Evolutionary conservation across 371 early-diverging fungal genomes (phyloP), one percentile per base, ranked within the genome.

Genomic region (Syncephalastrum sp.): DNA sequence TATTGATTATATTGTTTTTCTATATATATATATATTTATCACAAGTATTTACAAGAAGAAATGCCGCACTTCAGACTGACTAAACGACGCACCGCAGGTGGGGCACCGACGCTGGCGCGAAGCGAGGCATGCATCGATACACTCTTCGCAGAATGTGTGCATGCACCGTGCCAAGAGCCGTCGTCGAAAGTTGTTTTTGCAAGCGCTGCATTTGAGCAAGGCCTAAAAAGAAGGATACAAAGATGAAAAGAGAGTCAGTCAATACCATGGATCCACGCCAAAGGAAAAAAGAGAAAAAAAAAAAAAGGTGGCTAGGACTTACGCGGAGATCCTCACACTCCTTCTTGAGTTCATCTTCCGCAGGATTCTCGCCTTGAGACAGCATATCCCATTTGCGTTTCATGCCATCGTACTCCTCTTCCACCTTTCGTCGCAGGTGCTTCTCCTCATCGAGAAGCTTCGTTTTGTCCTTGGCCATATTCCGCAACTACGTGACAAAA

Each of bases 31-130:
- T 33, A 10, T 33, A 4, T 29, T 29, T 29, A 29, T 33, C 38
- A 33, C 38, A 33, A 33, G 38, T 33, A 33, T 33, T 67, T 84
- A 97, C 63, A 96, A 73, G 63, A 83, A 99, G 43, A 99, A 87
- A 64, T 86, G 89, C 61, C 86, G 84, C 17, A 99, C 90, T 75
- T 99, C 99, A 55, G 86, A 87, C 25, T 82, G 74, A 16, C 91
- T 90, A 82, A 99, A 99, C 14, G 90, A 76, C 63, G 90, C 88
- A 27, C 91, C 91, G 74, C 99, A 99, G 8, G 87, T 90, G n/a
- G 99, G 99, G 79, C 99, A 99, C 64, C 96, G 94, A 69, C 98
- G 88, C 64, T 96, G 94, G 10, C 99, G 84, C n/a, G 91, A 89
- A 61, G 91, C 91, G 58, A 91, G 72, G 53, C 93, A 82, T 19